Conservation (phyloP, 2,329 filamentous ascomycete species). For the Fusarium sp. region DNA sequence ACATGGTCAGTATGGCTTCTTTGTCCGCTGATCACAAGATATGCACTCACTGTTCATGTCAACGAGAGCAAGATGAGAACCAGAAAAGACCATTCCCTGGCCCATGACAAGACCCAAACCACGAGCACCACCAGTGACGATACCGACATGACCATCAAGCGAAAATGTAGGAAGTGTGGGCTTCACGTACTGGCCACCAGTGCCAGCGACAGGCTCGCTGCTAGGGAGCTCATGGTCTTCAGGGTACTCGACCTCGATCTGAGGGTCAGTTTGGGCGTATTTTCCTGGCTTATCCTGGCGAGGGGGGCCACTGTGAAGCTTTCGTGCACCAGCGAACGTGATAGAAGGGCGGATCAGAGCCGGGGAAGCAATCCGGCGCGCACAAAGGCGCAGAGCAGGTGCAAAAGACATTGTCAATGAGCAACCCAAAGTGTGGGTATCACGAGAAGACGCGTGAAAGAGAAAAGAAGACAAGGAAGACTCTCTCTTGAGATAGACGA, state of each 20-base stretch:
- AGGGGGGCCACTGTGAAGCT: slow-evolving; percentile 48
- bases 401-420: slow-evolving; percentile 34
- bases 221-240: slow-evolving; percentile 77
- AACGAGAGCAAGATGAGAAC: slow-evolving; percentile 89
- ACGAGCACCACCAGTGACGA: slow-evolving; percentile 91
- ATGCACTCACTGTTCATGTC: slow-evolving; percentile 83
- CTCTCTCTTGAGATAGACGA: background rate
- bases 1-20: slow-evolving; percentile 20
- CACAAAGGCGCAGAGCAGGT: slow-evolving; percentile 45
- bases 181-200: slow-evolving; percentile 84
- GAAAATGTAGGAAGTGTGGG: slow-evolving; percentile 88
- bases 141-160: slow-evolving; percentile 81
- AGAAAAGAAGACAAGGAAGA: background rate
- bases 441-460: background rate
- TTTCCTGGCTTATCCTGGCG: slow-evolving; percentile 64
- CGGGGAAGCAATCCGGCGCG: slow-evolving; percentile 41
- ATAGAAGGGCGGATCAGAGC: slow-evolving; percentile 38
- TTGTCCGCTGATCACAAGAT: background rate
- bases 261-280: slow-evolving; percentile 83
- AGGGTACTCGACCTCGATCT: slow-evolving; percentile 82
- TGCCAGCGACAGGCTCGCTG: slow-evolving; percentile 76
- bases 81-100: slow-evolving; percentile 88
- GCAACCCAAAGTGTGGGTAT: background rate
- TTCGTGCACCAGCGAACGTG: slow-evolving; percentile 40
- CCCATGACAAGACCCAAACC: slow-evolving; percentile 93